Base-by-base conservation (phyloP, 768 basidiomycete species). In the Xerocomus potaroensis region DNA sequence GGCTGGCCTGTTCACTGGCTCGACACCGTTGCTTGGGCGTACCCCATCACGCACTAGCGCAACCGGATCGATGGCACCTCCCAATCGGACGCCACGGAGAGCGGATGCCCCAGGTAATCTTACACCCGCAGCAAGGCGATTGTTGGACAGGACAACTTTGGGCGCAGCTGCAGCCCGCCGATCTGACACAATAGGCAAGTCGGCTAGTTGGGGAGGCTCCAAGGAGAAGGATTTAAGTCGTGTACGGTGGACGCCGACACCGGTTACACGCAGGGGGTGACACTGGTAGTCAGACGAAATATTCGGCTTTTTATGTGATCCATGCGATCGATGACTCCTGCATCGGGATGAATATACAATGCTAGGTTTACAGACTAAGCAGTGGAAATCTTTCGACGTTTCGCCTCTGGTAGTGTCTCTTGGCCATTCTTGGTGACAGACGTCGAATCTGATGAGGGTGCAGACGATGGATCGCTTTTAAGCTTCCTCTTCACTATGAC, bases 201-300 rank as follows among this genome's bases (percentile, higher is more conserved):
- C 68, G 16, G 72, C 79, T 5, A 69, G 75, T 4, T 87, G 87
- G 85, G 77, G 78, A 46, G 67, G 68, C 50, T 62, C 61, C 31
- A 78, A 76, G 61, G 83, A 83, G 48, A 77, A 73, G 50, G 87
- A 87, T 54, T 56, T 87, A 40, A 79, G 76, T 53, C 72, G 72
- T 26, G 74, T 87, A 18, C 69, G 87, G 59, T 91, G 88, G 88
- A 91, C 88, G 34, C 87, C 87, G 8, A 89, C 85, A 31, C 87
- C 72, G n/a, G 65, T 67, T 15, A 60, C 70, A 27, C 69, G 80
- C 51, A 63, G 47, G 42, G 44, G 55, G 37, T 61, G 49, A 62
- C 21, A 48, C 47, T 45, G 22, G 33, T n/a, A n/a, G n/a, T n/a
- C n/a, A n/a, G n/a, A n/a, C n/a, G n/a, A n/a, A n/a, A n/a, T n/a